Base-by-base conservation (phyloP, 495 filamentous ascomycete species). In the Cryomyces antarcticus region DNA sequence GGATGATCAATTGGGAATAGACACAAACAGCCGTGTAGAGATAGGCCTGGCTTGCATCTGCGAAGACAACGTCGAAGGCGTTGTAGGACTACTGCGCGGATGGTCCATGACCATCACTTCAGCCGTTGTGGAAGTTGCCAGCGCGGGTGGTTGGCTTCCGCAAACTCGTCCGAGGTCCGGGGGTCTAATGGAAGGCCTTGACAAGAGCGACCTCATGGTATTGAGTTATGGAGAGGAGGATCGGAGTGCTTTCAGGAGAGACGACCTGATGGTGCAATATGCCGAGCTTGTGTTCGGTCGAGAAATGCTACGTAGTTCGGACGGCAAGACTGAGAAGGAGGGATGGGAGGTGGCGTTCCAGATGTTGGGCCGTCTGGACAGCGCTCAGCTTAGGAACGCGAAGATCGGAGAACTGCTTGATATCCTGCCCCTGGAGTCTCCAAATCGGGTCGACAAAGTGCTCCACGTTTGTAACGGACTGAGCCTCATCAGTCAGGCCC, bases 341-440 rank as follows among this genome's bases (percentile, higher is more conserved):
- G 86, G 86, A 7, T 95, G 87, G 87, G 80, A 95, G 57, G 58
- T 93, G 45, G 77, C 82, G 0, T 70, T 93, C 42, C 71, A 82
- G 37, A 67, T 89, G 10, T 61, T 92, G 30, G 75, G 73, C 33
- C 71, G 87, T 28, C 60, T 95, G 46, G 74, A 84, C 40, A 75
- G 86, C 44, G 55, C 61, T 1, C 55, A 67, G 38, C 60, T 68
- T 43, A 79, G 76, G 30, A 73, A 78, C 51, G 72, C 77, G 47
- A 72, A 71, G 48, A 75, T 93, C 6, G 60, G 68, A 33, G 66
- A 75, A 13, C 57, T 93, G 30, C 61, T 93, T 4, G 59, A 69
- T 24, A 60, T 65, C 12, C 59, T 92, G 33, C 67, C 74, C 13
- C 64, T 88, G 9, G 65, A 76, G 31, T 79, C 77, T 30, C 60